These are phyloP conservation scores for Talaromyces borbonicus DNA, from an alignment of 495 filamentous ascomycete genomes.

Conservation along the genomic window DNA sequence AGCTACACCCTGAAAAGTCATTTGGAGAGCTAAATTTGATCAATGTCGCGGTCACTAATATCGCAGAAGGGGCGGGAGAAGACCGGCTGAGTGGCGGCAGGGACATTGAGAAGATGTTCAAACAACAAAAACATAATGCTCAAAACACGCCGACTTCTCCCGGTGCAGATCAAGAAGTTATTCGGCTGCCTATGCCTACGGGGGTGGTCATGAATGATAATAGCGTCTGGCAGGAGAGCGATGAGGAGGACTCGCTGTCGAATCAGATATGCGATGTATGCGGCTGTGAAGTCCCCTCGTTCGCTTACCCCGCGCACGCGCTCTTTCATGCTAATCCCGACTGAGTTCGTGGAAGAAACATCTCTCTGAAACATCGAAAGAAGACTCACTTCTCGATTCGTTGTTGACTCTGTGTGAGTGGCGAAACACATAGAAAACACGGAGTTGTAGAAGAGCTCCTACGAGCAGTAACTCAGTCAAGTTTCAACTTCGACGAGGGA, in stretches of 20 bases:
- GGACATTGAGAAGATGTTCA: constrained; percentile 64
- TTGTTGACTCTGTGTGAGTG: neutral
- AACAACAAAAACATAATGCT: constrained; percentile 43
- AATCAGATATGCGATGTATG: constrained; percentile 1
- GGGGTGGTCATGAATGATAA: neutral
- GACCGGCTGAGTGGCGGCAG: constrained; percentile 38
- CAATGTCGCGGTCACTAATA: constrained; percentile 82
- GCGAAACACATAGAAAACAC: neutral
- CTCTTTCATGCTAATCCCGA: constrained; percentile 7
- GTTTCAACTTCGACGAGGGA: neutral
- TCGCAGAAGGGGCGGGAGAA: constrained; percentile 52
- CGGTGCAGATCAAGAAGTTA: too few relatives aligned
- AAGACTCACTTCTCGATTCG: too few relatives aligned
- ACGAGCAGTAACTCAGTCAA: too few relatives aligned
- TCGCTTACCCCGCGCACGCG: constrained; percentile 3
- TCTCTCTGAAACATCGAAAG: too few relatives aligned
- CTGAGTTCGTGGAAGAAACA: too few relatives aligned
- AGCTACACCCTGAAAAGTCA: constrained; percentile 55
- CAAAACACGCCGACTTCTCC: too few relatives aligned
- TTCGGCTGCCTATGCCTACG: too few relatives aligned
- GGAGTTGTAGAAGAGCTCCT: too few relatives aligned
- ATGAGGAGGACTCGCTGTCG: constrained; percentile 1
- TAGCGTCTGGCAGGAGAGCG: constrained; percentile 3
- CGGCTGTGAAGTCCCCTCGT: constrained; percentile 2
- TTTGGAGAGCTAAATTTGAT: constrained; percentile 74